These are phyloP conservation scores for Termitomyces sp. DNA, from an alignment of 768 basidiomycete genomes.

Conservation along the genomic window DNA sequence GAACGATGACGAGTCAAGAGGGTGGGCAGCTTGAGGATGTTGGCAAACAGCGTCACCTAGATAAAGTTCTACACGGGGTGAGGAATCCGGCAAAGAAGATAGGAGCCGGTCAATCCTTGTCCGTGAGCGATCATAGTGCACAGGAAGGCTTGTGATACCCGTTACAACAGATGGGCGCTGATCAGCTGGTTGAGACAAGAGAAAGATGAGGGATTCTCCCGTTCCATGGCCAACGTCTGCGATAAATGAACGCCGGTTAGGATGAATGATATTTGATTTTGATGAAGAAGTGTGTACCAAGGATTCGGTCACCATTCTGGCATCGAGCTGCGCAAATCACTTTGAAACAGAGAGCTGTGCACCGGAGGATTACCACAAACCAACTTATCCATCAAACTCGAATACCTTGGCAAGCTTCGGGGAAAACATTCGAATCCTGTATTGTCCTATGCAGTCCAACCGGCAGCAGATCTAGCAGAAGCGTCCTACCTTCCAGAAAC, in stretches of 20 bases:
- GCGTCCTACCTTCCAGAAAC: slow-evolving; percentile 53
- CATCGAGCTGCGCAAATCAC: slow-evolving; percentile 38
- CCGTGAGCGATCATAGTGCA: slow-evolving; percentile 42
- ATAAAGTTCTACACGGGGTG: slow-evolving; percentile 33
- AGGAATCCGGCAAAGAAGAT: slow-evolving; percentile 8
- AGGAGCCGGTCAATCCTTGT: slow-evolving; percentile 32
- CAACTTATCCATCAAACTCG: neutral
- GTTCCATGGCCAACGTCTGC: slow-evolving; percentile 66
- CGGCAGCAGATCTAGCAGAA: neutral
- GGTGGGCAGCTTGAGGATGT: slow-evolving; percentile 28
- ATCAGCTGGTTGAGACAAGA: slow-evolving; percentile 39
- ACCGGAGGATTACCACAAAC: neutral
- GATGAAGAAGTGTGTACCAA: slow-evolving; percentile 35
- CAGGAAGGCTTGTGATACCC: slow-evolving; percentile 52
- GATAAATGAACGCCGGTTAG: neutral
- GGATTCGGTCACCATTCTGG: slow-evolving; percentile 36
- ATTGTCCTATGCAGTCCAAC: neutral
- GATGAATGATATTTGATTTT: neutral
- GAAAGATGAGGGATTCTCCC: slow-evolving; percentile 59
- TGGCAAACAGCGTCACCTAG: slow-evolving; percentile 48
- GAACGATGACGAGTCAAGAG: slow-evolving; percentile 32
- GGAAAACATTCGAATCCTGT: slow-evolving; percentile 45
- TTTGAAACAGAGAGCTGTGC: slow-evolving; percentile 42
- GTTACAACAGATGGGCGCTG: slow-evolving; percentile 42
- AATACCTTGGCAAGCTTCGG: slow-evolving; percentile 56